Evolutionary conservation across 495 filamentous ascomycete species (phyloP).

Genomic region (Xylaria telfairii): DNA sequence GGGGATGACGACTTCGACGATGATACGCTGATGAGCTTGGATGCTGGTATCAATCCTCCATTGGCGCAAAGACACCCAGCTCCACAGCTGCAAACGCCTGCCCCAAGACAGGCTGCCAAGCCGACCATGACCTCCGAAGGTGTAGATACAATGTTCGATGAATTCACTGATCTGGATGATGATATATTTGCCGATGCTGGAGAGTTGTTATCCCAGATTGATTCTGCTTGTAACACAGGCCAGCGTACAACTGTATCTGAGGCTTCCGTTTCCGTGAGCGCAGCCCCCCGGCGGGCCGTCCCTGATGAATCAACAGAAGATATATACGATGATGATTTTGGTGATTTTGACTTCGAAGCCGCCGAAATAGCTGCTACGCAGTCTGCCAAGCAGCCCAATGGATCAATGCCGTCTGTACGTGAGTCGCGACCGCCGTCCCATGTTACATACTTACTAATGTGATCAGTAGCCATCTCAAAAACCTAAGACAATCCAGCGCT

Average conservation of each 20-base stretch:
- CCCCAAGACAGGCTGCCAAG: constrained; percentile 6
- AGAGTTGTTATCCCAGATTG: constrained; percentile 60
- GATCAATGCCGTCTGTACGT: constrained; percentile 56
- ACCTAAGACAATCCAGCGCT: constrained; percentile 78
- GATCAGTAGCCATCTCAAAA: constrained; percentile 58
- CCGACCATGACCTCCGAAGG: constrained; percentile 19
- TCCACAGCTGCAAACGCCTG: constrained; percentile 24
- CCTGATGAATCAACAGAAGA: constrained; percentile 38
- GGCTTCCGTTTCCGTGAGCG: constrained; percentile 18
- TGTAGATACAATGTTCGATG: constrained; percentile 44
- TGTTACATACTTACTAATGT: constrained; percentile 50
- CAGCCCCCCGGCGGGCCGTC: neutral
- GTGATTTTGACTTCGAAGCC: constrained; percentile 72
- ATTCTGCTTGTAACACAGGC: constrained; percentile 33
- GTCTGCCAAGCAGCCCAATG: constrained; percentile 32
- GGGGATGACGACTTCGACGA: constrained; percentile 58
- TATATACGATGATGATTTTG: constrained; percentile 66
- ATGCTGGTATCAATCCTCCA: constrained; percentile 50
- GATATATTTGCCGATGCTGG: constrained; percentile 66
- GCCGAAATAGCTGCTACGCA: constrained; percentile 66
- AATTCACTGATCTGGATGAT: constrained; percentile 70
- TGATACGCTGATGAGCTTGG: constrained; percentile 58
- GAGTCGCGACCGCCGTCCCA: constrained; percentile 38
- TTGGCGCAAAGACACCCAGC: constrained; percentile 34
- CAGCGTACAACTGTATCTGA: neutral